Evolutionary conservation across 2,329 filamentous ascomycete species (phyloP).

Genomic region (Alternaria gaisen): DNA sequence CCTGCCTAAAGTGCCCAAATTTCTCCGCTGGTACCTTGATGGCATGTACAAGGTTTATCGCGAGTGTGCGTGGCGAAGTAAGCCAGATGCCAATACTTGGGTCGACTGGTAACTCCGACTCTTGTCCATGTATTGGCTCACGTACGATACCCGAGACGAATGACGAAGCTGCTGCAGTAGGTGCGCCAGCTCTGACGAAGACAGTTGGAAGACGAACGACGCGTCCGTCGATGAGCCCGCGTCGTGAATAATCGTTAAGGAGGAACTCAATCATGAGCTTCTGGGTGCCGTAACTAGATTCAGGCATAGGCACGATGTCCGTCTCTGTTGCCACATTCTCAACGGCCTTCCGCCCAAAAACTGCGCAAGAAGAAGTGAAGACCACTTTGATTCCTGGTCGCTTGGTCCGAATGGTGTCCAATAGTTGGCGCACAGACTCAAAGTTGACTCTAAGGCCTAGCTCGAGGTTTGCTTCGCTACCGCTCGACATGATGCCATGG

Average conservation of each 20-base stretch:
- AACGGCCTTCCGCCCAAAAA: slow-evolving; percentile 68
- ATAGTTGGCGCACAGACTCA: slow-evolving; percentile 64
- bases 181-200: slow-evolving; percentile 67
- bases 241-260: slow-evolving; percentile 69
- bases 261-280: slow-evolving; percentile 70
- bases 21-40: slow-evolving; percentile 60
- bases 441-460: slow-evolving; percentile 69
- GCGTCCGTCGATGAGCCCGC: slow-evolving; percentile 66
- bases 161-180: slow-evolving; percentile 68
- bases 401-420: slow-evolving; percentile 61
- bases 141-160: slow-evolving; percentile 72
- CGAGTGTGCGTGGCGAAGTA: slow-evolving; percentile 63
- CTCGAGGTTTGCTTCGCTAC: slow-evolving; percentile 68
- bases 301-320: slow-evolving; percentile 66
- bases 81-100: slow-evolving; percentile 66
- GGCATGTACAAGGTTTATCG: slow-evolving; percentile 64
- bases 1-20: slow-evolving; percentile 62
- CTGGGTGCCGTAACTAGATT: slow-evolving; percentile 70
- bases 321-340: slow-evolving; percentile 45
- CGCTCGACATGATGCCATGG: slow-evolving; percentile 73
- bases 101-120: slow-evolving; percentile 61
- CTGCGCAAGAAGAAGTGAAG: slow-evolving; percentile 69
- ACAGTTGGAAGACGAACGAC: slow-evolving; percentile 69
- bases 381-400: slow-evolving; percentile 66
- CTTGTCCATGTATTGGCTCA: slow-evolving; percentile 66